Percentiles rank a stretch among this genome's conserved stretches.
phyloP scores from a whole-genome alignment of 805 yeast species.

The Ogataea wickerhamii region DNA sequence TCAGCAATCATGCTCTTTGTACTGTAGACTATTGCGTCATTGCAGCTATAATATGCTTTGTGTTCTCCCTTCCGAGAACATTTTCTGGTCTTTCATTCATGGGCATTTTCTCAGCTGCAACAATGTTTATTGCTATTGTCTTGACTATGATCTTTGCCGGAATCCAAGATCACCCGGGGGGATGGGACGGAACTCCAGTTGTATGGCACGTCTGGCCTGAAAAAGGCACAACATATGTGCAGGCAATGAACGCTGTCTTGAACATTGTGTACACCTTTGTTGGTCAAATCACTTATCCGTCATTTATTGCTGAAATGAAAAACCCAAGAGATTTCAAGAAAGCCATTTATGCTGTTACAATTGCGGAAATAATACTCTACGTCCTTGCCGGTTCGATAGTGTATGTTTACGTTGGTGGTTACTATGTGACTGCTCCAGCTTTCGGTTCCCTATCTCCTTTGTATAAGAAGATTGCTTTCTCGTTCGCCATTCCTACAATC shows the following conservation, averaged over 20 bases:
- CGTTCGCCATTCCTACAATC: slow-evolving; percentile 60
- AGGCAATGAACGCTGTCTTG: slow-evolving; percentile 52
- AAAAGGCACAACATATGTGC: slow-evolving; percentile 49
- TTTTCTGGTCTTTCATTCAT: slow-evolving; percentile 48
- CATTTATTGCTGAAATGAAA: slow-evolving; percentile 58
- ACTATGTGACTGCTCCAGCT: slow-evolving; percentile 56
- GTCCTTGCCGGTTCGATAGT: slow-evolving; percentile 55
- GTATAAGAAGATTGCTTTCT: slow-evolving; percentile 52
- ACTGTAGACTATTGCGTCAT: slow-evolving; percentile 51
- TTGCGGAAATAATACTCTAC: slow-evolving; percentile 46
- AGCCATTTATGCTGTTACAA: slow-evolving; percentile 50
- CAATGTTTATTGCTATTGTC: slow-evolving; percentile 56
- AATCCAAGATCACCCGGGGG: slow-evolving; percentile 46
- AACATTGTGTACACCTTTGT: slow-evolving; percentile 62
- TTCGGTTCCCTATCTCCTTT: slow-evolving; percentile 48
- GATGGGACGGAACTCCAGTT: slow-evolving; percentile 37
- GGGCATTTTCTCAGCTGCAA: slow-evolving; percentile 51
- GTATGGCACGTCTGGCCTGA: slow-evolving; percentile 47
- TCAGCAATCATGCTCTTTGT: slow-evolving; percentile 44
- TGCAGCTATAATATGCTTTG: slow-evolving; percentile 44
- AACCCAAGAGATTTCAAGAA: slow-evolving; percentile 55
- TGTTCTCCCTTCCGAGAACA: slow-evolving; percentile 55
- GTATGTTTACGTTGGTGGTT: slow-evolving; percentile 55
- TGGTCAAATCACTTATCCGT: slow-evolving; percentile 62
- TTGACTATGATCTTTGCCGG: slow-evolving; percentile 53